A percentile compares a stretch with the other conserved stretches of the same genome.
Evolutionary conservation across 805 yeast species (phyloP).

Genomic region (Wickerhamomyces pijperi): DNA sequence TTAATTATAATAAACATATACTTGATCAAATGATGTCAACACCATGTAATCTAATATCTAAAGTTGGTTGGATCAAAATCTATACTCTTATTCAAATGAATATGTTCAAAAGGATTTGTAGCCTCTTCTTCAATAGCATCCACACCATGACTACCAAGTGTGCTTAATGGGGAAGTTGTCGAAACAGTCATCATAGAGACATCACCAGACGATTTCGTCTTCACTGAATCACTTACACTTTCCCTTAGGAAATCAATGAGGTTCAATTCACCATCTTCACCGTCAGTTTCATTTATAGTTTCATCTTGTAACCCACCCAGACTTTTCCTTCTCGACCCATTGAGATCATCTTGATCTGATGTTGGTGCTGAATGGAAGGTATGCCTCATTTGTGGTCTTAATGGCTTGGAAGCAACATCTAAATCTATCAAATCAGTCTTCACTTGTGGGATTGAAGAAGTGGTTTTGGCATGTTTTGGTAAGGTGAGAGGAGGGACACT

Average conservation of each 20-base stretch:
- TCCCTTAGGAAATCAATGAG: not conserved
- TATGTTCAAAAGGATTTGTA: not conserved
- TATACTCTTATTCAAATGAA: not conserved
- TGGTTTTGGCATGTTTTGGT: conserved; percentile 17
- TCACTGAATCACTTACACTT: not conserved
- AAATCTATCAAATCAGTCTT: conserved; percentile 2
- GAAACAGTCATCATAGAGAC: too few relatives aligned
- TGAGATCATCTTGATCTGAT: too few relatives aligned
- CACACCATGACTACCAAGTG: too few relatives aligned
- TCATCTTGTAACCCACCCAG: not conserved
- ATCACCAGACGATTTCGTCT: not conserved
- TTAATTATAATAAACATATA: too few relatives aligned
- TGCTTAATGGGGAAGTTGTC: too few relatives aligned
- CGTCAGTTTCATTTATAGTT: not conserved
- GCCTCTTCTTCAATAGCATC: not conserved
- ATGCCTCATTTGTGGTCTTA: not conserved
- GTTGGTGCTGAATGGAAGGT: too few relatives aligned
- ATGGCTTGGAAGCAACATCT: not conserved
- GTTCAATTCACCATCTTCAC: not conserved
- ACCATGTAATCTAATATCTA: too few relatives aligned
- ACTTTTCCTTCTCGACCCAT: not conserved
- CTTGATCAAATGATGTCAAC: too few relatives aligned
- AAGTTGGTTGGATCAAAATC: not conserved
- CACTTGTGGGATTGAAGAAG: conserved; percentile 15
- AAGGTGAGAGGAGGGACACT: too few relatives aligned